phyloP scores from a whole-genome alignment of 352 stramenopile species.

The Pseudoperonospora humuli region DNA sequence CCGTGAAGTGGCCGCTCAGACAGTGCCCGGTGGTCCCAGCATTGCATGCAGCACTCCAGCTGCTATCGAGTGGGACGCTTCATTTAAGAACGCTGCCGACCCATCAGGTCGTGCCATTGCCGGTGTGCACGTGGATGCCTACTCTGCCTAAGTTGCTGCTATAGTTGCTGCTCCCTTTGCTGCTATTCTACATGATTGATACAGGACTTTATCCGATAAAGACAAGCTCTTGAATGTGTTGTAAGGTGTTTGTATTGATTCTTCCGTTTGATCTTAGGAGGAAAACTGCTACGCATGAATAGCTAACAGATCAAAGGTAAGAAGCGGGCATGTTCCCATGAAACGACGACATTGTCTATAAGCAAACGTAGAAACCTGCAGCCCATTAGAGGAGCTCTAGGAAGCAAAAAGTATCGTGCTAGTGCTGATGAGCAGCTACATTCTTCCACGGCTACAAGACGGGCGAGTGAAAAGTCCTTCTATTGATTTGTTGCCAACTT shows the following conservation, averaged over 20 bases:
- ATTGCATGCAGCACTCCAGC: slow-evolving; percentile 98
- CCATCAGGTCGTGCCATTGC: slow-evolving; percentile 91
- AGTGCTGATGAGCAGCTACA: too few species aligned
- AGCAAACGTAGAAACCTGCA: too few species aligned
- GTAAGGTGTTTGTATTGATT: too few species aligned
- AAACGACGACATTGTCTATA: too few species aligned
- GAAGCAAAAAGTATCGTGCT: too few species aligned
- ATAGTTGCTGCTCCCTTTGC: slow-evolving; percentile 8
- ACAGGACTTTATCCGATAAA: slow-evolving; percentile 8
- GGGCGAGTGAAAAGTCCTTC: too few species aligned
- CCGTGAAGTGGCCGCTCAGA: slow-evolving; percentile 92
- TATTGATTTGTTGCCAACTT: too few species aligned
- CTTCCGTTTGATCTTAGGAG: not conserved
- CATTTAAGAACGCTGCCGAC: slow-evolving; percentile 92
- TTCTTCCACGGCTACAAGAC: too few species aligned
- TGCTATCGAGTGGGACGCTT: slow-evolving; percentile 96
- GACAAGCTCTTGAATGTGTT: not conserved
- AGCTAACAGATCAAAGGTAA: not conserved
- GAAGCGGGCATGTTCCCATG: too few species aligned
- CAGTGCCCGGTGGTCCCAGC: slow-evolving; percentile 94
- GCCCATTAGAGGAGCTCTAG: too few species aligned
- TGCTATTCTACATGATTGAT: slow-evolving; percentile 10
- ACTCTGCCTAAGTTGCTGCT: slow-evolving; percentile 40
- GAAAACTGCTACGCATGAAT: slow-evolving; percentile 5
- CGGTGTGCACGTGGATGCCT: slow-evolving; percentile 94